Evolutionary conservation across 2,329 filamentous ascomycete genomes (phyloP).

Genomic region (Aspergillus oerlinghausenensis): DNA sequence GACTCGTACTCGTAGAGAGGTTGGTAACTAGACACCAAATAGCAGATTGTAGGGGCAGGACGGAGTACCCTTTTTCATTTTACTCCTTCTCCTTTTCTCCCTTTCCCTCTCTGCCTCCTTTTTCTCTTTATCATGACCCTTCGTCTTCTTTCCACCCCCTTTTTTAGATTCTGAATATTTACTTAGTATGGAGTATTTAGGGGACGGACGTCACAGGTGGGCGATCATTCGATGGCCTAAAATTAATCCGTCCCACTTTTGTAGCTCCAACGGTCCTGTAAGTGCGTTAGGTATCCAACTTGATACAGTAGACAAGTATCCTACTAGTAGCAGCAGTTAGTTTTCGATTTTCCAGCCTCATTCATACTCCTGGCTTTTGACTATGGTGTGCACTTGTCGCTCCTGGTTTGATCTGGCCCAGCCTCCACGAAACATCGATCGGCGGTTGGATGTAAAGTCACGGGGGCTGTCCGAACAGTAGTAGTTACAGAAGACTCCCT

Average conservation of each 20-base stretch:
- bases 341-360: not conserved
- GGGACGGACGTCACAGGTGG: not conserved
- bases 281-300: not conserved
- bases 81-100: constrained; percentile 5
- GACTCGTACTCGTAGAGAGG: not conserved
- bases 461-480: not conserved
- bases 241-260: not conserved
- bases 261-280: not conserved
- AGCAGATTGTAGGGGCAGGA: not conserved
- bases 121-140: not conserved
- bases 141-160: not conserved
- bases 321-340: not conserved
- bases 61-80: no score
- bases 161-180: not conserved
- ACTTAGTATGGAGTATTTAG: not conserved
- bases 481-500: not conserved
- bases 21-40: not conserved
- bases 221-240: not conserved
- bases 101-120: not conserved
- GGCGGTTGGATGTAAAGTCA: not conserved
- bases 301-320: no score
- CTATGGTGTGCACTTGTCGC: not conserved
- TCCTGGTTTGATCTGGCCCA: not conserved
- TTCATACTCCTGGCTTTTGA: not conserved
- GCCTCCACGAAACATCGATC: not conserved